Evolutionary conservation across 495 filamentous ascomycete species (phyloP).

Genomic region (Penicillium egyptiacum): DNA sequence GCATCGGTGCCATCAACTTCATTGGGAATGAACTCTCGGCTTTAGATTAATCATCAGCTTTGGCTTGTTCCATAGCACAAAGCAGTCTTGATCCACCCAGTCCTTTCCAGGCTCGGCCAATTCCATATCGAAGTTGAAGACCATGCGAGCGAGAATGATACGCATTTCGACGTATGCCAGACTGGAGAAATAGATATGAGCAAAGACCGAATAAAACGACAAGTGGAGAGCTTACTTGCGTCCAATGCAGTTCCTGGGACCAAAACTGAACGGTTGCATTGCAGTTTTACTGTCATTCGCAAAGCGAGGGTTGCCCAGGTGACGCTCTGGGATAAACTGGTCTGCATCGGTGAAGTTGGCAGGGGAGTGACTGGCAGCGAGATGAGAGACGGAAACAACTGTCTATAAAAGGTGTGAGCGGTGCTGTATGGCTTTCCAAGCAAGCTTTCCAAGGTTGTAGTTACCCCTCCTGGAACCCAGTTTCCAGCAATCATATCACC

Average conservation of each 20-base stretch:
- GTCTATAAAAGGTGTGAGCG: slow-evolving; percentile 35
- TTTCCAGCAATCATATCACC: slow-evolving; percentile 49
- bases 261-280: slow-evolving; percentile 56
- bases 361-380: slow-evolving; percentile 41
- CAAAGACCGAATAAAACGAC: neutral
- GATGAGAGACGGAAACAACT: slow-evolving; percentile 47
- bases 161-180: slow-evolving; percentile 49
- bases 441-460: neutral
- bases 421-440: neutral
- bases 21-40: neutral
- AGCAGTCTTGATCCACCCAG: slow-evolving; percentile 41
- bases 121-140: slow-evolving; percentile 47
- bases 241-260: slow-evolving; percentile 62
- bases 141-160: slow-evolving; percentile 37
- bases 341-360: slow-evolving; percentile 47
- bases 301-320: slow-evolving; percentile 36
- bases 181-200: slow-evolving; percentile 19
- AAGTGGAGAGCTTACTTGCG: slow-evolving; percentile 42
- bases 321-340: slow-evolving; percentile 55
- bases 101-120: slow-evolving; percentile 19
- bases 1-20: neutral
- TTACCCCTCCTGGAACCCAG: slow-evolving; percentile 39
- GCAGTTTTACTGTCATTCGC: slow-evolving; percentile 43
- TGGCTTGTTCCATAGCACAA: slow-evolving; percentile 42
- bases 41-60: slow-evolving; percentile 37